A percentile compares a stretch with the other conserved stretches of the same genome.
These are phyloP conservation scores for Zostera marina DNA, from an alignment of 116 monocot genomes.

Conservation along the genomic window DNA sequence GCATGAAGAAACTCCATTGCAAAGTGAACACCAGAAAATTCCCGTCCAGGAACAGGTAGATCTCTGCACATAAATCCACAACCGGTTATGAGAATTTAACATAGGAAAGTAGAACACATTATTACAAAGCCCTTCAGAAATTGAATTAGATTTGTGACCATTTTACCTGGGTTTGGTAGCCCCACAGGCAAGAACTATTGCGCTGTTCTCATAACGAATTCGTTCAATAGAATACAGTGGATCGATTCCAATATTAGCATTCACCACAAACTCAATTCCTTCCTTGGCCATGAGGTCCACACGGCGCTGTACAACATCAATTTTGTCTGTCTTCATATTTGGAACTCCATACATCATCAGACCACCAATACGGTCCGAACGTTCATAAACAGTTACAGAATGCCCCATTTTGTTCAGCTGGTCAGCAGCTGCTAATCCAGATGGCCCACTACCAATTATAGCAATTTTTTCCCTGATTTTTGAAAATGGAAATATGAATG, in stretches of 20 bases:
- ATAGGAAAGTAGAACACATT: neutral
- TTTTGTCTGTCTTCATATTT: constrained; percentile 97
- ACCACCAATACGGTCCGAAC: constrained; percentile 93
- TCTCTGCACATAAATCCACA: constrained; percentile 30
- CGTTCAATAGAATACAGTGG: constrained; percentile 42
- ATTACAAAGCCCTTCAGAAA: neutral
- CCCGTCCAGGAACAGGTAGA: constrained; percentile 79
- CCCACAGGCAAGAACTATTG: constrained; percentile 84
- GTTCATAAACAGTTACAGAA: constrained; percentile 81
- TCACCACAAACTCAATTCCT: constrained; percentile 81
- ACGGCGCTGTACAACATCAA: constrained; percentile 81
- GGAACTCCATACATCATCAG: constrained; percentile 99
- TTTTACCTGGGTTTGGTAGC: constrained; percentile 83
- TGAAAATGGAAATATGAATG: neutral
- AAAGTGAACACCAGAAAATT: constrained; percentile 79
- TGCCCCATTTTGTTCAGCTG: constrained; percentile 99
- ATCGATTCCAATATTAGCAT: constrained; percentile 87
- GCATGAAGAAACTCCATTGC: constrained; percentile 99
- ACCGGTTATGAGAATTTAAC: neutral
- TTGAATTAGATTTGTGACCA: neutral
- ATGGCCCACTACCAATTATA: constrained; percentile 88
- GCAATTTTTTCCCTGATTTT: constrained; percentile 68
- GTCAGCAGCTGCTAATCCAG: constrained; percentile 93
- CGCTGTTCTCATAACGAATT: constrained; percentile 57
- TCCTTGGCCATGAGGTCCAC: constrained; percentile 86